A percentile compares a stretch with the other conserved stretches of the same genome.
These are phyloP conservation scores for Fistulinella cinereoalba DNA, from an alignment of 1,284 basidiomycete species.

Conservation along the genomic window DNA sequence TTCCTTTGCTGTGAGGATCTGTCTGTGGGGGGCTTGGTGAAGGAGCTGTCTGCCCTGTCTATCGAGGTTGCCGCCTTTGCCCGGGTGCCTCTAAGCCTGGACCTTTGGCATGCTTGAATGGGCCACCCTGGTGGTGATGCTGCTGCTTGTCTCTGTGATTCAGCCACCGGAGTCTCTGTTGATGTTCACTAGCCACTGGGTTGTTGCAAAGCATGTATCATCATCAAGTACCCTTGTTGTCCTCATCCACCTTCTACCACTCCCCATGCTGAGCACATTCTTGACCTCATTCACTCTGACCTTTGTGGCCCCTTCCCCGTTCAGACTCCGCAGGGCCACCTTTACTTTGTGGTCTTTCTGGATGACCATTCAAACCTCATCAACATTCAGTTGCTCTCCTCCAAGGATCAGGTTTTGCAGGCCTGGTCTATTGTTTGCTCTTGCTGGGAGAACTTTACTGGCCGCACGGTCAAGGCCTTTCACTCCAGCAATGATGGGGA, in stretches of 20 bases:
- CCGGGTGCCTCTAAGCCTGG: neutral
- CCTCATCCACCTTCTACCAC: neutral
- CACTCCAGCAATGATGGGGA: neutral
- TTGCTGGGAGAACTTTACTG: neutral
- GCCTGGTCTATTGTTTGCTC: neutral
- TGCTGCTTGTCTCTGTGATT: neutral
- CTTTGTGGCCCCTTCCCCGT: neutral
- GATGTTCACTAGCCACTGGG: neutral
- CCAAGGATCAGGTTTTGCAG: neutral
- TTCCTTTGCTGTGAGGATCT: neutral
- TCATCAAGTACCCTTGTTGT: neutral
- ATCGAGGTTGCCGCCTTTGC: neutral
- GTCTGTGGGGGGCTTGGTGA: no score
- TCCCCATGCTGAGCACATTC: neutral
- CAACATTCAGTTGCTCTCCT: neutral
- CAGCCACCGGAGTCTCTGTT: neutral
- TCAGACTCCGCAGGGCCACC: neutral
- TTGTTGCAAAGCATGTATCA: neutral
- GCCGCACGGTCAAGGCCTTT: neutral
- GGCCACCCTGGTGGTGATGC: neutral
- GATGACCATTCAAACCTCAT: neutral
- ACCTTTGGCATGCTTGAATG: constrained; percentile 1
- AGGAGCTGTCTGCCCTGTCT: neutral
- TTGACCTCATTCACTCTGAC: neutral
- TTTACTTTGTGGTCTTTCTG: neutral